phyloP scores from a whole-genome alignment of 345 rosid species.

The Pseudoturritis turrita region DNA sequence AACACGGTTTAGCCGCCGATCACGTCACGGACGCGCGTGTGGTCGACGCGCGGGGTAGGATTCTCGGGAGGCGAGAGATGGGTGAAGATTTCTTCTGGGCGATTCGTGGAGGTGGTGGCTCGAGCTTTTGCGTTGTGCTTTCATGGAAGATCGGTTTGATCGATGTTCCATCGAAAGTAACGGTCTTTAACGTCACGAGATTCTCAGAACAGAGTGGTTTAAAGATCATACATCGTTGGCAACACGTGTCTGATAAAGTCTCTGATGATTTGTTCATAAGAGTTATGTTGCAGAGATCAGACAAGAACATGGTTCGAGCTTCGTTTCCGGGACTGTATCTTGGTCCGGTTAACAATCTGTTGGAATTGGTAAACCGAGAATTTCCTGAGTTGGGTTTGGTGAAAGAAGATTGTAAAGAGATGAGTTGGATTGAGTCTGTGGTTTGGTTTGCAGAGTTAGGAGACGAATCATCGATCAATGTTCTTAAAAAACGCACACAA shows the following conservation, averaged over 20 bases:
- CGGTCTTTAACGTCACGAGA: conserved; percentile 39
- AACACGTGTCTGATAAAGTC: conserved; percentile 33
- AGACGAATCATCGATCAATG: conserved; percentile 22
- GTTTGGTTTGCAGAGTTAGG: conserved; percentile 36
- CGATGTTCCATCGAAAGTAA: conserved; percentile 41
- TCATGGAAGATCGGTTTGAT: conserved; percentile 51
- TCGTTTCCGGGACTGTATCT: conserved; percentile 39
- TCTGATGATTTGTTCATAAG: conserved; percentile 47
- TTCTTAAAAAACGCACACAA: conserved; percentile 23
- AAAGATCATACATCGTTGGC: conserved; percentile 44
- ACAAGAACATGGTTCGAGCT: conserved; percentile 24
- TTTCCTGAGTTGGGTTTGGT: conserved; percentile 43
- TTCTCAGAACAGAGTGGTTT: conserved; percentile 36
- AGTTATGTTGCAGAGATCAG: conserved; percentile 24
- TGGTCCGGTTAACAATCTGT: conserved; percentile 25
- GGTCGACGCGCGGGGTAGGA: conserved; percentile 43
- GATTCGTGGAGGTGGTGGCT: conserved; percentile 67
- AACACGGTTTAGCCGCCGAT: conserved; percentile 47
- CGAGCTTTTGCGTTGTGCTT: conserved; percentile 59
- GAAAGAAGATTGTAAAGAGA: conserved; percentile 33
- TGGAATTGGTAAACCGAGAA: conserved; percentile 18
- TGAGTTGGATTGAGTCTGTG: conserved; percentile 46
- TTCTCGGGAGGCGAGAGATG: conserved; percentile 49
- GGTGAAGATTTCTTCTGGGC: conserved; percentile 80
- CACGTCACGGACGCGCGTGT: conserved; percentile 49